Conservation (phyloP, 1,139 yeast genomes). For the Kurtzmaniella quercitrusa region DNA sequence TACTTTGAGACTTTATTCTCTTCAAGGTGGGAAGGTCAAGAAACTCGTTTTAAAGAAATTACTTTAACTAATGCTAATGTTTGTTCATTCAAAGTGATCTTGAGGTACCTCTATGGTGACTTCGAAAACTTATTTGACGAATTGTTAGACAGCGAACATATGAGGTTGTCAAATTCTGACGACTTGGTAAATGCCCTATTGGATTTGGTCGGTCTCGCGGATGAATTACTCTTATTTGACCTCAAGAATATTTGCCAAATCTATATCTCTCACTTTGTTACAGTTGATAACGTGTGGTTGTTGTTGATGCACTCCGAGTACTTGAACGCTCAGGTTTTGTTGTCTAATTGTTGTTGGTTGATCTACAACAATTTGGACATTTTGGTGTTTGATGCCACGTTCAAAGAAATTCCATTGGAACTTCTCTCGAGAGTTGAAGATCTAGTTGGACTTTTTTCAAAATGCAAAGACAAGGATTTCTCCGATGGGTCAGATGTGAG, state of each 20-base stretch:
- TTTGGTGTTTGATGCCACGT: conserved; percentile 48
- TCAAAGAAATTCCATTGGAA: conserved; percentile 26
- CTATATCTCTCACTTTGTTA: conserved; percentile 56
- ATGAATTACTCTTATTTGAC: conserved; percentile 58
- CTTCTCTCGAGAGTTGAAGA: conserved; percentile 26
- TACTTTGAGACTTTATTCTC: conserved; percentile 62
- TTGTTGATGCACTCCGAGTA: conserved; percentile 53
- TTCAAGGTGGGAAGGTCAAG: conserved; percentile 43
- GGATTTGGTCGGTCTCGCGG: conserved; percentile 60
- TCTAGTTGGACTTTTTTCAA: conserved; percentile 23
- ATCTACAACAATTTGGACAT: conserved; percentile 64
- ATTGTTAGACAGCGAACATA: conserved; percentile 15
- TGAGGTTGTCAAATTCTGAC: conserved; percentile 20
- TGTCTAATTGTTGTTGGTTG: conserved; percentile 63
- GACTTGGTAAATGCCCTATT: conserved; percentile 54
- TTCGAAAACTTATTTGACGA: conserved; percentile 44
- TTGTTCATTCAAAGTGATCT: conserved; percentile 46
- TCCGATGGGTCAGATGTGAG: conserved; percentile 11
- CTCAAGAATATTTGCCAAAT: conserved; percentile 61
- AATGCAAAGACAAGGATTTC: conserved; percentile 24
- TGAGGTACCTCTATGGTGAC: conserved; percentile 59
- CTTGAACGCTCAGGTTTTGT: conserved; percentile 51
- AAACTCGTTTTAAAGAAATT: conserved; percentile 17
- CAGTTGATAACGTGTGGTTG: conserved; percentile 56
- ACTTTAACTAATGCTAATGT: conserved; percentile 43